A percentile compares a stretch with the other conserved stretches of the same genome.
Conservation (phyloP, 345 rosid genomes). For the Bretschneidera sinensis region DNA sequence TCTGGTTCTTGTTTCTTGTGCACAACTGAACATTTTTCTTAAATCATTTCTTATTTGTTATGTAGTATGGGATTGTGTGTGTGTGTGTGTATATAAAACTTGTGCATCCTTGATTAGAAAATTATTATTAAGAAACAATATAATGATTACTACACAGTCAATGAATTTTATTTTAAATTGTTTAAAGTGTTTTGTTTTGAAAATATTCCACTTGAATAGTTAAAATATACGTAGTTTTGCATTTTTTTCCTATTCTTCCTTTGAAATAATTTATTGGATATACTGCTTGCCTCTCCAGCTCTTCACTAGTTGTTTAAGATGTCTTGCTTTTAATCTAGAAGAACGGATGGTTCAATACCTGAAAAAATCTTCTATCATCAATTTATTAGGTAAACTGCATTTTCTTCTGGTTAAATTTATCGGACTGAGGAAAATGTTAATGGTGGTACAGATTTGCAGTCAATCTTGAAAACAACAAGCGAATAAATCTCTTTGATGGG, state of each 20-base stretch:
- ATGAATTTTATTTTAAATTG: background rate
- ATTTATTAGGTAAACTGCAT: background rate
- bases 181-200: background rate
- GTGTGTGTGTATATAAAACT: background rate
- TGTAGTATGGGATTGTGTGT: background rate
- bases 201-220: background rate
- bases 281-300: background rate
- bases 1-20: background rate
- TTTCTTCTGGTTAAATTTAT: background rate
- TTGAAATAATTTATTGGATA: background rate
- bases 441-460: conserved; percentile 54
- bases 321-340: background rate
- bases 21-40: background rate
- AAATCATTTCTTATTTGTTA: background rate
- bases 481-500: conserved; percentile 89
- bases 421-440: conserved; percentile 7
- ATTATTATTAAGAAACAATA: too few species aligned
- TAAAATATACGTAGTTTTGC: too few species aligned
- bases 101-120: background rate
- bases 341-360: background rate
- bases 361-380: background rate
- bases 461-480: conserved; percentile 73
- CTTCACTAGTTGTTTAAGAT: background rate
- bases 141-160: background rate
- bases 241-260: background rate